Evolutionary conservation across 257 asterid species (phyloP).

Genomic region (Schizonepeta tenuifolia): DNA sequence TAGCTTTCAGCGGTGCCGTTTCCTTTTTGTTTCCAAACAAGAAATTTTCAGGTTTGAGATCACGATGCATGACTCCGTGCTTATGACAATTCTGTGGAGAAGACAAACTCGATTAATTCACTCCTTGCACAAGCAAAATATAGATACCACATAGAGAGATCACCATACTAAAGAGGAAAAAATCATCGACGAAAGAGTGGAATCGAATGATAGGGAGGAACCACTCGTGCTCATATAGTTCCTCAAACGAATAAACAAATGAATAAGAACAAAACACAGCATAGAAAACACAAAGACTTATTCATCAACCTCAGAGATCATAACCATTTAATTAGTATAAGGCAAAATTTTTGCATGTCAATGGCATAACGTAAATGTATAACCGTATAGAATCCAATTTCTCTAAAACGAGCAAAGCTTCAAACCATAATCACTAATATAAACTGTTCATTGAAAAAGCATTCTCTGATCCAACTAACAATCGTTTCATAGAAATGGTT

Average conservation of each 20-base stretch:
- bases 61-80: constrained; percentile 76
- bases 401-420: not conserved
- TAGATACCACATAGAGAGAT: not conserved
- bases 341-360: not conserved
- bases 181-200: not conserved
- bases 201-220: not conserved
- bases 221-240: not conserved
- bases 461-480: constrained; percentile 1
- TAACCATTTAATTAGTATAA: not conserved
- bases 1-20: constrained; percentile 65
- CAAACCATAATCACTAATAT: not conserved
- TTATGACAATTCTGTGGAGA: constrained; percentile 57
- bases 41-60: constrained; percentile 74
- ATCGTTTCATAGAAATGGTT: not conserved
- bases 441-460: not conserved
- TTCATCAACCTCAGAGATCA: not conserved
- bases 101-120: constrained; percentile 13
- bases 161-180: not conserved
- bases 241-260: not conserved
- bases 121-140: not conserved
- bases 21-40: constrained; percentile 62
- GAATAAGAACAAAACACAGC: not conserved
- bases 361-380: not conserved
- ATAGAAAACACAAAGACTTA: not conserved
- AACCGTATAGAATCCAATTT: not conserved